Evolutionary conservation across 352 stramenopile species (phyloP), one percentile per base, ranked within the genome.

Genomic region (Globisporangium heterothallicum): DNA sequence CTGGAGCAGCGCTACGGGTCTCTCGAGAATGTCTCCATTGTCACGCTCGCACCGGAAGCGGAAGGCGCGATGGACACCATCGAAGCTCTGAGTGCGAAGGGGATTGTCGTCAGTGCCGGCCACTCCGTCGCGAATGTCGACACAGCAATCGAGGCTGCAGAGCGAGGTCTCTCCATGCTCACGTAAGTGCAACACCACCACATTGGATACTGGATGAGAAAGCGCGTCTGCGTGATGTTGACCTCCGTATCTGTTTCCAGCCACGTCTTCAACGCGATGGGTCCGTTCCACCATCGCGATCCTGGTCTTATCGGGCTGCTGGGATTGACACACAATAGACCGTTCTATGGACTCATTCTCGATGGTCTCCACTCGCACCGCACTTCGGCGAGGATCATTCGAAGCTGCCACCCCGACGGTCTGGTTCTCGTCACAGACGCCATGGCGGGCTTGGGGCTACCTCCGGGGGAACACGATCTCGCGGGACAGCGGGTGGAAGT

Each of bases 181-280:
- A 97, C 89, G 54, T 84, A 67, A 27, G 65, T 63, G 7, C 2
- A 45, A 16, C 43, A 18, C n/a, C n/a, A n/a, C n/a, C n/a, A n/a
- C n/a, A n/a, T n/a, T n/a, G 24, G n/a, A n/a, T 48, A 10, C 22
- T 56, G 12, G 10, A 6, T 58, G 22, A 18, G 6, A 16, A 38
- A 8, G 32, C 32, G n/a, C n/a, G n/a, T n/a, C n/a, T n/a, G n/a
- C n/a, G n/a, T n/a, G n/a, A n/a, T n/a, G n/a, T n/a, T n/a, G n/a
- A n/a, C n/a, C n/a, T n/a, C n/a, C n/a, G n/a, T n/a, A n/a, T n/a
- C n/a, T n/a, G n/a, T n/a, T 38, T 2, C 32, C 41, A 83, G 72
- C 6, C 87, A 97, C 61, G 56, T 97, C 16, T 97, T 94, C 67
- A 97, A 97, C 56, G 89, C 89, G 7, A 97, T 97, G 89, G 76